Evolutionary conservation across 202 grass and related monocot species (phyloP).

Genomic region (Schoenoplectus tabernaemontani): DNA sequence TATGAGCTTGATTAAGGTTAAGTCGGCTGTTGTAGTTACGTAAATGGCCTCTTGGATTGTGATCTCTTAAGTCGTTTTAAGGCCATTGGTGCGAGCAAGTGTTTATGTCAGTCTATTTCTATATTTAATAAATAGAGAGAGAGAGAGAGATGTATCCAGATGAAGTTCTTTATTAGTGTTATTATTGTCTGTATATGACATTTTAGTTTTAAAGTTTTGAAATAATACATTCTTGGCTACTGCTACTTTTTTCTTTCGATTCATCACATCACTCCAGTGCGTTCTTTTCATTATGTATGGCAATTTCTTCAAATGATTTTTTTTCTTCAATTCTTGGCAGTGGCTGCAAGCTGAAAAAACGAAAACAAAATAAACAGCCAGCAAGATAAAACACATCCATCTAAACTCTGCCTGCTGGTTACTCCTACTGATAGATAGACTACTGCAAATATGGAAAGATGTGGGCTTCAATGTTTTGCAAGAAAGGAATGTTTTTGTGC

Average conservation of each 20-base stretch:
- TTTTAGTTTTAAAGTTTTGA: conserved; percentile 26
- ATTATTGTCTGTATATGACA: conserved; percentile 26
- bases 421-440: neutral
- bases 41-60: conserved; percentile 20
- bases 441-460: conserved; percentile 1
- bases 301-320: neutral
- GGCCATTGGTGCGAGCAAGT: conserved; percentile 14
- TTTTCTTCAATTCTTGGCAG: no score
- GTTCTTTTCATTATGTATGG: neutral
- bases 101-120: conserved; percentile 17
- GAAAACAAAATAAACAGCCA: no score
- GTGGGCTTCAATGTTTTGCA: neutral
- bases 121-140: conserved; percentile 7
- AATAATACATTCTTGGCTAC: conserved; percentile 16
- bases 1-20: conserved; percentile 19
- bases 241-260: neutral
- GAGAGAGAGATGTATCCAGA: conserved; percentile 21
- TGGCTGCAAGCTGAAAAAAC: no score
- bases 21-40: conserved; percentile 16
- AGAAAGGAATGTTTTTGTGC: neutral
- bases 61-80: conserved; percentile 6
- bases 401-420: no score
- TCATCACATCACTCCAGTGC: neutral
- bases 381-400: no score
- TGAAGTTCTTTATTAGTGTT: neutral